Evolutionary conservation across 495 filamentous ascomycete species (phyloP).

Genomic region (Neurospora sp.): DNA sequence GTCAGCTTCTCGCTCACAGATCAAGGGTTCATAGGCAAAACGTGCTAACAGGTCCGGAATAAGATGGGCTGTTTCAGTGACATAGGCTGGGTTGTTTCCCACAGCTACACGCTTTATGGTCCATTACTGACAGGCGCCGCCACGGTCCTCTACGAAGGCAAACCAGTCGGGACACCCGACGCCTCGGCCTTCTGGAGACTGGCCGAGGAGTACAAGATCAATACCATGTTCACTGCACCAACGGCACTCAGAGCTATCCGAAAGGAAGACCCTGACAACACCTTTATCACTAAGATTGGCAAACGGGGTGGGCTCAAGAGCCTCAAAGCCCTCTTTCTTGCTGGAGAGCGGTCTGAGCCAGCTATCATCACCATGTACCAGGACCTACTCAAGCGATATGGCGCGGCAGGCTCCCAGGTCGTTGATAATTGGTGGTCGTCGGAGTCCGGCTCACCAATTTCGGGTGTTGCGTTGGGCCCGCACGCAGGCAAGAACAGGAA

Average conservation of each 20-base stretch:
- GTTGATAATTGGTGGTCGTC: conserved; percentile 97
- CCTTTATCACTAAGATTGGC: conserved; percentile 50
- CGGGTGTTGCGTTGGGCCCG: conserved; percentile 61
- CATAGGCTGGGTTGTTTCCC: conserved; percentile 79
- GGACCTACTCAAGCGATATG: conserved; percentile 53
- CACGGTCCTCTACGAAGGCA: conserved; percentile 84
- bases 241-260: conserved; percentile 80
- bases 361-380: conserved; percentile 75
- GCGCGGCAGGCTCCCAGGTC: conserved; percentile 53
- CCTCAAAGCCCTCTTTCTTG: conserved; percentile 68
- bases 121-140: conserved; percentile 68
- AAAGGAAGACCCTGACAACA: conserved; percentile 70
- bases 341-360: conserved; percentile 83
- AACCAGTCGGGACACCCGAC: conserved; percentile 82
- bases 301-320: conserved; percentile 54
- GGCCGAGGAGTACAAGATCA: conserved; percentile 74
- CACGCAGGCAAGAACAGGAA: conserved; percentile 35
- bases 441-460: conserved; percentile 82
- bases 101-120: conserved; percentile 78
- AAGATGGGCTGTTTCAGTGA: conserved; percentile 41
- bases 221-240: conserved; percentile 74
- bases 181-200: conserved; percentile 83
- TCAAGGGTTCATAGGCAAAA: not conserved
- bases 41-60: not conserved
- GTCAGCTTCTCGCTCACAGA: conserved; percentile 5